Evolutionary conservation across 2,329 filamentous ascomycete species (phyloP).

Genomic region (Talaromyces amestolkiae): DNA sequence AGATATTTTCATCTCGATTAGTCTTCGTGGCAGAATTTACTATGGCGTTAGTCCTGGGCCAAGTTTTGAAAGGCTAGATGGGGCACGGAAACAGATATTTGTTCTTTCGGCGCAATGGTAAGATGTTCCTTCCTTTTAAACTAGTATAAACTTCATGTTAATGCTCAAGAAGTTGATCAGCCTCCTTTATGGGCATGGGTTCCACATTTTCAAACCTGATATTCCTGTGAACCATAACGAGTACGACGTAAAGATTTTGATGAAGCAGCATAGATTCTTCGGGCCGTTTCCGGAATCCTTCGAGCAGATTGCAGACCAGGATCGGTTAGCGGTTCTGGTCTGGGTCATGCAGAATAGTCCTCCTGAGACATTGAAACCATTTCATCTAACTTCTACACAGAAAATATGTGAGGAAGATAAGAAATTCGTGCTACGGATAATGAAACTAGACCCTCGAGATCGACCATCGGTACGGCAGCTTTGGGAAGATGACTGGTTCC

Average conservation of each 20-base stretch:
- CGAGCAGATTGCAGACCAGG: slow-evolving; percentile 19
- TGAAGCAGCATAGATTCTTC: slow-evolving; percentile 22
- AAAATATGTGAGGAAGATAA: slow-evolving; percentile 29
- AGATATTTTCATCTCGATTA: too few species aligned
- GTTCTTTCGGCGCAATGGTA: slow-evolving; percentile 24
- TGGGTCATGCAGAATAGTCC: slow-evolving; percentile 21
- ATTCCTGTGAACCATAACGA: slow-evolving; percentile 21
- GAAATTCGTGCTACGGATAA: slow-evolving; percentile 36
- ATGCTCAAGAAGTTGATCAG: slow-evolving; percentile 19
- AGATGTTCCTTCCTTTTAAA: background rate
- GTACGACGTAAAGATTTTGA: slow-evolving; percentile 22
- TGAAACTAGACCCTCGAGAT: slow-evolving; percentile 46
- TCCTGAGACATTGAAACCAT: slow-evolving; percentile 27
- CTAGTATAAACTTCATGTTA: slow-evolving; percentile 9
- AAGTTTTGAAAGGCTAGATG: too few species aligned
- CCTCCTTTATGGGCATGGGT: slow-evolving; percentile 22
- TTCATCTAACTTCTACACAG: slow-evolving; percentile 22
- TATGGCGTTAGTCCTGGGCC: too few species aligned
- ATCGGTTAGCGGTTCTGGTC: slow-evolving; percentile 15
- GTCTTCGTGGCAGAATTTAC: too few species aligned
- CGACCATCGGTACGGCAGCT: slow-evolving; percentile 40
- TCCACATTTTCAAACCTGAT: slow-evolving; percentile 23
- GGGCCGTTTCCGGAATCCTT: slow-evolving; percentile 27
- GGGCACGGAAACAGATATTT: slow-evolving; percentile 22
- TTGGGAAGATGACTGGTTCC: slow-evolving; percentile 41